A percentile compares a stretch with the other conserved stretches of the same genome.
phyloP scores from a whole-genome alignment of 2,329 filamentous ascomycete species.

The Colletotrichum incanum region DNA sequence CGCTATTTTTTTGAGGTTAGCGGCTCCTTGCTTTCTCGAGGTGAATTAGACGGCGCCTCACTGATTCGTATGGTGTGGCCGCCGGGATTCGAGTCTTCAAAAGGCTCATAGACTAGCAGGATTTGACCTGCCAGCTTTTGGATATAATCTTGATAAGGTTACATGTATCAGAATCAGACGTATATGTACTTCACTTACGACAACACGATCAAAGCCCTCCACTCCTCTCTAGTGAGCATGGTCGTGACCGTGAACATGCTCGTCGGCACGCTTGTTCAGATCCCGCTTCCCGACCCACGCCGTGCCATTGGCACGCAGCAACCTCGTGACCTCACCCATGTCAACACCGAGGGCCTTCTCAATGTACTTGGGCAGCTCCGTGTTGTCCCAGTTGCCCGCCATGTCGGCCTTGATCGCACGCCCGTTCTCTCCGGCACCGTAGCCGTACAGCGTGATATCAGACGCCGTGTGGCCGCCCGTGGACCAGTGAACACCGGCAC shows the following conservation, averaged over 20 bases:
- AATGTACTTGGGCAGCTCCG: slow-evolving; percentile 47
- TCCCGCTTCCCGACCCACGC: slow-evolving; percentile 47
- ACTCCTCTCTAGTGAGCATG: slow-evolving; percentile 22
- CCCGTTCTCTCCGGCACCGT: slow-evolving; percentile 46
- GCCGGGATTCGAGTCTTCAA: too few species aligned
- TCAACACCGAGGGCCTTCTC: slow-evolving; percentile 46
- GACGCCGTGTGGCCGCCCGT: slow-evolving; percentile 45
- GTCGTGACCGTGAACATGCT: slow-evolving; percentile 32
- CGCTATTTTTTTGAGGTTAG: too few species aligned
- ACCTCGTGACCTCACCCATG: slow-evolving; percentile 45
- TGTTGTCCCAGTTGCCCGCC: slow-evolving; percentile 49
- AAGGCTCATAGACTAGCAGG: background rate
- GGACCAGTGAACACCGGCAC: slow-evolving; percentile 47
- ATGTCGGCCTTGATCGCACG: slow-evolving; percentile 43
- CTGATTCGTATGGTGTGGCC: too few species aligned
- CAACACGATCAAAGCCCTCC: background rate
- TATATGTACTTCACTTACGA: background rate
- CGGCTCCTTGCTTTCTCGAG: too few species aligned
- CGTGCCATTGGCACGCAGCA: slow-evolving; percentile 45
- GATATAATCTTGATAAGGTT: background rate
- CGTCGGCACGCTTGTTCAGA: slow-evolving; percentile 30
- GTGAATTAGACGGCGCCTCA: too few species aligned
- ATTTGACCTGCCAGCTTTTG: background rate
- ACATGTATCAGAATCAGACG: background rate
- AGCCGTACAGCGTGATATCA: slow-evolving; percentile 56